Base-by-base conservation (phyloP, 306 rosid species). In the Gastrolobium villosum region DNA sequence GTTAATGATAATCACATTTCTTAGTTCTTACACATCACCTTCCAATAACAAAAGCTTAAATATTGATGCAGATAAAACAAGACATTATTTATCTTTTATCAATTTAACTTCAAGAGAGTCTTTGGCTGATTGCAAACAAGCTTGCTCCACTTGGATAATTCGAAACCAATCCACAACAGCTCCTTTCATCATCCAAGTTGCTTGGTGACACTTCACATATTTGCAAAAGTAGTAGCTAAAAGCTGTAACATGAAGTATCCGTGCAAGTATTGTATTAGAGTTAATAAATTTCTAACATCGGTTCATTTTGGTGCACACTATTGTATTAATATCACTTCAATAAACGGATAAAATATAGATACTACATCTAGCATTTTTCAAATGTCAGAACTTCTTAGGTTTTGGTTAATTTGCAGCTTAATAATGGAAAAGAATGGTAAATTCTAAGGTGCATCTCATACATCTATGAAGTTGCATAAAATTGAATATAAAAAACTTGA, bases 321-420 rank as follows among this genome's bases (percentile, higher is more conserved):
- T 30, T 57, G 6, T 30, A 57, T 14, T 2, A 44, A 2, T 0
- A 44, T 7, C 49, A 30, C 6, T 3, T 26, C 28, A 13, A 55
- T 13, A 49, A 13, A 49, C 15, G 8, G 28, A 7, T 49, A 55
- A 11, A 7, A 28, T 7, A 26, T 3, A 26, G 30, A 52, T 52
- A 54, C 35, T 52, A 54, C 35, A 7, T 54, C 60, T 30, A 56
- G 62, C 62, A 56, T 56, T 9, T 9, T 56, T 56, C 37, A 56
- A 20, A 3, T 54, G 26, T 26, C 11, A 54, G 34, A 7, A 54
- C 60, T n/a, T 31, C 60, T 54, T 6, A 20, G 31, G 34, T 2
- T 54, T 15, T 6, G 6, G 60, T 34, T 26, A 54, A 54, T 26
- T 54, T 54, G 60, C 60, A 6, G 31, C 8, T 54, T 26, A 54